These are phyloP conservation scores for Ophiocordyceps sinensis DNA, from an alignment of 2,329 filamentous ascomycete species.

Conservation along the genomic window DNA sequence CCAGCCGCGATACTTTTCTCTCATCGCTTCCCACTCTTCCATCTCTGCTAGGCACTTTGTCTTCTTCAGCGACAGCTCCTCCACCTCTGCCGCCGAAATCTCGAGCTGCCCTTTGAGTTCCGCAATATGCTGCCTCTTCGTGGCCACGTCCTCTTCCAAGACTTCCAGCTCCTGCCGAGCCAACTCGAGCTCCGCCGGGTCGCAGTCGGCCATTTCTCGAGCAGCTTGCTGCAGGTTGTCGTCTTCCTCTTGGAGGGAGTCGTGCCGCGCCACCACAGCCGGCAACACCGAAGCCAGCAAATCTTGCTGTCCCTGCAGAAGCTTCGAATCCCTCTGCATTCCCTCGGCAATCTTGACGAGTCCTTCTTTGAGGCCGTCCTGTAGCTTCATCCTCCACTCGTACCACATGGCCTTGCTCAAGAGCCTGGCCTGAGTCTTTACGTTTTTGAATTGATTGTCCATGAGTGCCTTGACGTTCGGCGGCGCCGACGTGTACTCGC, in stretches of 20 bases:
- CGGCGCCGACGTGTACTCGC: slow-evolving; percentile 76
- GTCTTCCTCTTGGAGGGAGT: slow-evolving; percentile 47
- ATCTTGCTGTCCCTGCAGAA: slow-evolving; percentile 52
- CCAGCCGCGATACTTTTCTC: slow-evolving; percentile 84
- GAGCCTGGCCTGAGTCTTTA: slow-evolving; percentile 82
- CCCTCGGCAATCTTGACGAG: slow-evolving; percentile 61
- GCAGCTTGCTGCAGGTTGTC: slow-evolving; percentile 57
- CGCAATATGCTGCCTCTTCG: slow-evolving; percentile 53
- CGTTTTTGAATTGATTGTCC: slow-evolving; percentile 95
- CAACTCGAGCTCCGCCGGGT: slow-evolving; percentile 62
- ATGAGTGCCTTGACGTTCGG: slow-evolving; percentile 74
- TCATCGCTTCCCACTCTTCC: slow-evolving; percentile 63
- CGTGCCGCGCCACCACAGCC: slow-evolving; percentile 42
- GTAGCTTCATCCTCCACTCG: slow-evolving; percentile 85
- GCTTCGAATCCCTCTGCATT: slow-evolving; percentile 58
- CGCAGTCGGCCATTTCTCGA: slow-evolving; percentile 61
- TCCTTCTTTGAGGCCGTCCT: slow-evolving; percentile 66
- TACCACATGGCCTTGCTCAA: slow-evolving; percentile 97
- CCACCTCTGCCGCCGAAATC: slow-evolving; percentile 51
- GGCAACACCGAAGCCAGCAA: slow-evolving; percentile 57
- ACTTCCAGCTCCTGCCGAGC: slow-evolving; percentile 54
- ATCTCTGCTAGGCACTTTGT: slow-evolving; percentile 59
- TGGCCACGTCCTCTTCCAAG: slow-evolving; percentile 53
- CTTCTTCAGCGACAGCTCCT: slow-evolving; percentile 51
- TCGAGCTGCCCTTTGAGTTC: slow-evolving; percentile 52